Evolutionary conservation across 495 filamentous ascomycete species (phyloP).

Genomic region (Neurospora sp.): DNA sequence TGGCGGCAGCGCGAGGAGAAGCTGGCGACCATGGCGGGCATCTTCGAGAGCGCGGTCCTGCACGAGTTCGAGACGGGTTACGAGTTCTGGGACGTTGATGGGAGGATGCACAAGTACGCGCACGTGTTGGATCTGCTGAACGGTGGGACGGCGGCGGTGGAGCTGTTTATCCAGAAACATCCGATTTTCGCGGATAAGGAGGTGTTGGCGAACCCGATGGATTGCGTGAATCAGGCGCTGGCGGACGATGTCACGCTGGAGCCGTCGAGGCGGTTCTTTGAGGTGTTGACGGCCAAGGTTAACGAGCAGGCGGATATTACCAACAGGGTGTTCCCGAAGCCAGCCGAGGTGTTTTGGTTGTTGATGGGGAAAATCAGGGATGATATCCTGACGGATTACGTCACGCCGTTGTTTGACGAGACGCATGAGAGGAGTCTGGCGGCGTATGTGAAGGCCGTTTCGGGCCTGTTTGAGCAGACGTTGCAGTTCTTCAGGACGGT

Average conservation of each 20-base stretch:
- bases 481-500: conserved; percentile 63
- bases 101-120: conserved; percentile 78
- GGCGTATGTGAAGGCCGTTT: conserved; percentile 76
- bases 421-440: conserved; percentile 66
- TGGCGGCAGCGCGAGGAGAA: conserved; percentile 60
- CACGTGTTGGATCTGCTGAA: conserved; percentile 75
- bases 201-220: conserved; percentile 63
- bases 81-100: conserved; percentile 81
- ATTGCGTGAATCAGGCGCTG: conserved; percentile 63
- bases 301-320: conserved; percentile 81
- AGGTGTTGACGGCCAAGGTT: conserved; percentile 55
- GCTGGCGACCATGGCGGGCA: conserved; percentile 59
- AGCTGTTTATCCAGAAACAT: conserved; percentile 81
- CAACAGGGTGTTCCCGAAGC: conserved; percentile 74
- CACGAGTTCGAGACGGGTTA: conserved; percentile 88
- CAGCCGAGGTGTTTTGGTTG: conserved; percentile 57
- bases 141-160: conserved; percentile 64
- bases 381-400: conserved; percentile 77
- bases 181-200: conserved; percentile 65
- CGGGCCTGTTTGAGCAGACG: conserved; percentile 77
- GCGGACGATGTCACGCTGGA: conserved; percentile 56
- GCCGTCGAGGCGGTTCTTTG: conserved; percentile 75
- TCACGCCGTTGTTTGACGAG: conserved; percentile 81
- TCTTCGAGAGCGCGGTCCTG: conserved; percentile 85
- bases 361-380: conserved; percentile 77